Evolutionary conservation across 176 grass and related monocot genomes (phyloP).

Genomic region (Panicum miliaceum): DNA sequence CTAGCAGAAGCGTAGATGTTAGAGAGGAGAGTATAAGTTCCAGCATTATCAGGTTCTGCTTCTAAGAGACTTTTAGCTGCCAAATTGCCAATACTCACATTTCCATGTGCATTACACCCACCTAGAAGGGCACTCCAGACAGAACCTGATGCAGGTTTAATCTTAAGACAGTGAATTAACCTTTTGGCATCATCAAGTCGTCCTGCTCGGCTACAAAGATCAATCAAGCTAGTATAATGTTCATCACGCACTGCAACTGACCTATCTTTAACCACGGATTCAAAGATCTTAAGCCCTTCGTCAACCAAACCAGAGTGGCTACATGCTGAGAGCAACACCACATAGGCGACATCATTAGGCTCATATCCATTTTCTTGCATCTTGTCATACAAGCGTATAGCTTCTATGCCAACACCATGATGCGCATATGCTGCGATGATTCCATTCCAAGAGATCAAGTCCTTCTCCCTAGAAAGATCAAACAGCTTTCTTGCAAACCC

Average conservation of each 20-base stretch:
- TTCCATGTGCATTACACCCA: conserved; percentile 72
- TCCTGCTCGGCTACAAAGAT: conserved; percentile 77
- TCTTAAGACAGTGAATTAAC: conserved; percentile 61
- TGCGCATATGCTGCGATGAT: conserved; percentile 78
- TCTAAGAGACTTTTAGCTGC: conserved; percentile 69
- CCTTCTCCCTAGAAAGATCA: conserved; percentile 63
- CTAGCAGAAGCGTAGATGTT: conserved; percentile 90
- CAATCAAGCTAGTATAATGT: conserved; percentile 78
- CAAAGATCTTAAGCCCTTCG: conserved; percentile 71
- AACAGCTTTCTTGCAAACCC: conserved; percentile 63
- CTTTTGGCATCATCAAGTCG: conserved; percentile 67
- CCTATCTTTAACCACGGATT: conserved; percentile 59
- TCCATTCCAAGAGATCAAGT: conserved; percentile 78
- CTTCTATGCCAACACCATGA: conserved; percentile 69
- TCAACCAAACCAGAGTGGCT: conserved; percentile 79
- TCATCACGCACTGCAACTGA: conserved; percentile 69
- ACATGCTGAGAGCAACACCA: conserved; percentile 80
- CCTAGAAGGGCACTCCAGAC: conserved; percentile 76
- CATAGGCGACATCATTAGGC: conserved; percentile 83
- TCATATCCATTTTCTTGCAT: conserved; percentile 68
- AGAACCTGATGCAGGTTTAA: conserved; percentile 53
- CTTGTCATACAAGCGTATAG: conserved; percentile 55
- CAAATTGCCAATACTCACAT: conserved; percentile 63
- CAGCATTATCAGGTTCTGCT: conserved; percentile 73
- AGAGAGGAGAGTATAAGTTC: conserved; percentile 69